Percentiles rank a stretch among this genome's conserved stretches.
phyloP scores from a whole-genome alignment of 305 asterid species.

The Fraxinus sp. region DNA sequence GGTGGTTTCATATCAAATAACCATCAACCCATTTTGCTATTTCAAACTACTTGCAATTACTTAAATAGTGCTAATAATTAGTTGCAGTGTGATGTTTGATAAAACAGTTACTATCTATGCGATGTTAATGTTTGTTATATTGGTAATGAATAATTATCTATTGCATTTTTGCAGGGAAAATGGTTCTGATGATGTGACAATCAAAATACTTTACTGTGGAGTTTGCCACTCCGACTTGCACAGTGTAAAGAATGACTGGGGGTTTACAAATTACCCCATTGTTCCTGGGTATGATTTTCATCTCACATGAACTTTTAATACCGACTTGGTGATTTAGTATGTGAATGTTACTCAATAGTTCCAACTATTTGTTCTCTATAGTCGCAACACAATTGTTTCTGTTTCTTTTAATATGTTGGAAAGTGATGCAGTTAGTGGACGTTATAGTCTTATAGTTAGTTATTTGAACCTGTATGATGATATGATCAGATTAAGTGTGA shows the following conservation, averaged over 20 bases:
- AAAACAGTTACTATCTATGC: background rate
- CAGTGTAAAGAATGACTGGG: conserved; percentile 53
- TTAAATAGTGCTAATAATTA: background rate
- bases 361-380: background rate
- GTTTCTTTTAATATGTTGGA: background rate
- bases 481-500: background rate
- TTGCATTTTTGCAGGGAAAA: conserved; percentile 40
- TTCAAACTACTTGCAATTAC: background rate
- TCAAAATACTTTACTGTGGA: conserved; percentile 58
- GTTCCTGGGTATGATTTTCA: conserved; percentile 51
- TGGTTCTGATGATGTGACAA: conserved; percentile 49
- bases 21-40: background rate
- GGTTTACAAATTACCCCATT: conserved; percentile 50
- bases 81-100: background rate
- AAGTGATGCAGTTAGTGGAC: background rate
- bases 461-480: background rate
- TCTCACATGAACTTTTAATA: background rate
- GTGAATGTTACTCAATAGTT: background rate
- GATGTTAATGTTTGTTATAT: background rate
- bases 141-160: background rate
- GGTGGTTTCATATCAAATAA: background rate
- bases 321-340: background rate
- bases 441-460: background rate
- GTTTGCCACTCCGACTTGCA: conserved; percentile 67
- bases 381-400: background rate